These are phyloP conservation scores for Lonicera japonica DNA, from an alignment of 129 eudicot species.

Conservation along the genomic window DNA sequence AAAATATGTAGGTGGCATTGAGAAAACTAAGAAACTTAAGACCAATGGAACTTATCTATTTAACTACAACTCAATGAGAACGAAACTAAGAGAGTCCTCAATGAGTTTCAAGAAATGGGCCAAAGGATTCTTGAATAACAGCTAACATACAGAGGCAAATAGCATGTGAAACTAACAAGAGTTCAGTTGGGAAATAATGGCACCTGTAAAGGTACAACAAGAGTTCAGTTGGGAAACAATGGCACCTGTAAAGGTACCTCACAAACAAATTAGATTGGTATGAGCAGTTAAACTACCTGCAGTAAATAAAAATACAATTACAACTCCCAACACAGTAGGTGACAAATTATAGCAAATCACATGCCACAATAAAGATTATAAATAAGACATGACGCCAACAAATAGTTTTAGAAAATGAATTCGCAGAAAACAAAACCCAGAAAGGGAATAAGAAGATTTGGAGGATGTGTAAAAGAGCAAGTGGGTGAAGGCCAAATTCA, in stretches of 20 bases:
- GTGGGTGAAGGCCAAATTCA: too few species aligned
- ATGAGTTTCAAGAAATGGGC: background rate
- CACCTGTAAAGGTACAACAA: slow-evolving; percentile 18
- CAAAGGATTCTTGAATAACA: background rate
- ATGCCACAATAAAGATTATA: slow-evolving; percentile 26
- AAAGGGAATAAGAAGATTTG: slow-evolving; percentile 6
- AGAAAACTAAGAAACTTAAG: background rate
- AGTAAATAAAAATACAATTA: slow-evolving; percentile 3
- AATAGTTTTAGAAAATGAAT: background rate
- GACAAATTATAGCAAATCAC: slow-evolving; percentile 31
- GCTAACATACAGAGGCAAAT: too few species aligned
- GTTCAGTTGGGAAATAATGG: slow-evolving; percentile 26
- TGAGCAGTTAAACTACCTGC: slow-evolving; percentile 25
- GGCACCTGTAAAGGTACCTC: slow-evolving; percentile 20
- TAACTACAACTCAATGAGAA: slow-evolving; percentile 5
- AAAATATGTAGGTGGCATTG: slow-evolving; percentile 71
- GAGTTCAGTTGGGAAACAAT: slow-evolving; percentile 28
- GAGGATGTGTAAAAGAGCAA: too few species aligned
- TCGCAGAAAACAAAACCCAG: slow-evolving; percentile 11
- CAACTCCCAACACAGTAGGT: slow-evolving; percentile 12
- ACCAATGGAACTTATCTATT: background rate
- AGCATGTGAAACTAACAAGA: slow-evolving; percentile 26
- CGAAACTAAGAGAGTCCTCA: background rate
- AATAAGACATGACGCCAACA: slow-evolving; percentile 1
- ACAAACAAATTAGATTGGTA: slow-evolving; percentile 15